Evolutionary conservation across 2,329 filamentous ascomycete species (phyloP), one percentile per base, ranked within the genome.

Genomic region (Penicillium vulpinum): DNA sequence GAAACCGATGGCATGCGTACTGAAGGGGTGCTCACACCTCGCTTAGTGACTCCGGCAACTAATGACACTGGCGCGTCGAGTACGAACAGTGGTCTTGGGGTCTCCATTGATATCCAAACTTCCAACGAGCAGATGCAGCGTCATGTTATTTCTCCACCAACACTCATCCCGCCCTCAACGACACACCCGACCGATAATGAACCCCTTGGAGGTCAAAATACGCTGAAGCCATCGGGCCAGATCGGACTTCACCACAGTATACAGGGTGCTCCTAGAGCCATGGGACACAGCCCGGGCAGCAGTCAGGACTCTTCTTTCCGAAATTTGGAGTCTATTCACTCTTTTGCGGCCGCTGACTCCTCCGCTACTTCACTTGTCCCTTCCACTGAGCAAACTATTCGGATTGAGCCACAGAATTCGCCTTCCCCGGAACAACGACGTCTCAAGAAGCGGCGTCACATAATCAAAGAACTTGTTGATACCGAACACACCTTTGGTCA

Each of bases 401-500:
- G 39, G 50, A 36, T 62, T 62, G 57, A 65, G 47, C 33, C 48
- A 48, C 56, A 53, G 61, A 57, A 55, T 59, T 73, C 74, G 6
- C 72, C 73, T 21, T 74, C 75, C 4, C 73, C 74, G 2, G 74
- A 73, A 45, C 73, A 77, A 57, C 68, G 70, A 18, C 86, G 89
- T n/a, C 79, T 97, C 9, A 85, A 85, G 48, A 89, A 93, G 70
- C 88, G 94, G 21, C 86, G 88, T 53, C 86, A 95, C 71, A 86
- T 95, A 46, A 88, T 97, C 67, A 92, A 93, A 70, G 94, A 99
- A 74, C 80, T 99, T 36, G 84, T 97, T 44, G 92, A 97, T 68
- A 99, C 94, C 0, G 94, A 99, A 72, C 87, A 91, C 46, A 87
- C 88, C 6, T 97, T 96, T 74, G 87, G 95, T 55, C 86, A 91